Evolutionary conservation across 306 rosid species (phyloP), one percentile per base, ranked within the genome.

Genomic region (Vigna angularis): DNA sequence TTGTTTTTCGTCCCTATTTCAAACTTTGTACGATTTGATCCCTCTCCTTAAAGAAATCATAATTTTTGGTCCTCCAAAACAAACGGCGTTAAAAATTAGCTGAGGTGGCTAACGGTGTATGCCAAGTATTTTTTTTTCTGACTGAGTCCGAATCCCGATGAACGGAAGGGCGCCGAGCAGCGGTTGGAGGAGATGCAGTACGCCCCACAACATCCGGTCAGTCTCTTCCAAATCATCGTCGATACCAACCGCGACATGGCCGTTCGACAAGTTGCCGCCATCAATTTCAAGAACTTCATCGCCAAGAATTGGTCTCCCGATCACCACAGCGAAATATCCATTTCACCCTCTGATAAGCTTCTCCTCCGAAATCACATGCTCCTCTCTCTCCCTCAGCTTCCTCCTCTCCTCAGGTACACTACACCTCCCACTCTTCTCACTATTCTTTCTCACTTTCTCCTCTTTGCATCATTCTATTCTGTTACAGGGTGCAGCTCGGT

Each of bases 181-280:
- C 88, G 84, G 77, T 88, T 93, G 70, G 87, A 86, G 73, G 91
- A 89, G 71, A 74, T 90, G 82, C 96, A 92, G 82, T 82, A 82
- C 52, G 75, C 93, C 10, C 98, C 97, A 1, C 97, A 90, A 75
- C 98, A 94, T 87, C 89, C 93, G 36, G 89, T 90, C 45, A 90
- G 93, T 55, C 65, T 94, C 72, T 67, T 94, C 67, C 97, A 90
- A 66, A 92, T 94, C 68, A 88, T 90, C 12, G 97, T 94, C 59
- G 96, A 90, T 66, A 77, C 52, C 57, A 87, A 83, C 71, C 76
- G 80, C 14, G 95, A 92, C 68, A 84, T 89, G 82, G 86, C 84
- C 3, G 91, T 94, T 14, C 87, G 98, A 49, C 98, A 94, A 84
- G 93, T 82, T 59, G 98, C 93, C 14, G 90, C 97, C 75, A 94